Conservation (phyloP, 2,329 filamentous ascomycete species). For the Neonectria hederae region DNA sequence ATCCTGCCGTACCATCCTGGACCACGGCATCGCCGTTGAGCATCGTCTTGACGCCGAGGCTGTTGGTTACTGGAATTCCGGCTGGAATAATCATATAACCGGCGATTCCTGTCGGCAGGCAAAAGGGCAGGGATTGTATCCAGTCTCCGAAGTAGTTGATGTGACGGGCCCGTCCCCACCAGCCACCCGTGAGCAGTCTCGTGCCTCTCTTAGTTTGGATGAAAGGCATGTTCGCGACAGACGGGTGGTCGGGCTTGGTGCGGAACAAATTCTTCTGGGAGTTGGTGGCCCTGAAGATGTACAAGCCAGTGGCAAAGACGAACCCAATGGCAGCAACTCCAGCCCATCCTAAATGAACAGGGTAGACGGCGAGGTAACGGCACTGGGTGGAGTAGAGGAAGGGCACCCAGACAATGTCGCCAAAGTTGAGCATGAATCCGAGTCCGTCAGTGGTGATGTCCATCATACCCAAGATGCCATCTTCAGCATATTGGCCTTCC, state of each 20-base stretch:
- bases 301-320: slow-evolving; percentile 76
- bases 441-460: slow-evolving; percentile 91
- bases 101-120: slow-evolving; percentile 81
- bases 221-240: slow-evolving; percentile 79
- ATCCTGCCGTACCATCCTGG: slow-evolving; percentile 77
- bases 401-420: slow-evolving; percentile 89
- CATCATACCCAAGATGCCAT: slow-evolving; percentile 87
- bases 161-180: slow-evolving; percentile 90
- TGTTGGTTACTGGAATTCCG: slow-evolving; percentile 48
- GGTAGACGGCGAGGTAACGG: slow-evolving; percentile 83
- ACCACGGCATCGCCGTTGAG: slow-evolving; percentile 69
- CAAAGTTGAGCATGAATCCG: slow-evolving; percentile 91
- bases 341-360: slow-evolving; percentile 73
- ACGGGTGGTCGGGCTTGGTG: slow-evolving; percentile 80
- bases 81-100: slow-evolving; percentile 76
- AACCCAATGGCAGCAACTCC: slow-evolving; percentile 71
- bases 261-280: slow-evolving; percentile 94
- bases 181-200: slow-evolving; percentile 81
- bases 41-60: slow-evolving; percentile 62
- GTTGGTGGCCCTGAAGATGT: slow-evolving; percentile 89
- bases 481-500: slow-evolving; percentile 85
- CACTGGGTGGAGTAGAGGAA: slow-evolving; percentile 86
- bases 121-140: slow-evolving; percentile 89
- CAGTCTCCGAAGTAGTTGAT: slow-evolving; percentile 96
- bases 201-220: slow-evolving; percentile 85